These are phyloP conservation scores for Leishmania arabica DNA, from an alignment of 208 protist genomes.

Conservation along the genomic window DNA sequence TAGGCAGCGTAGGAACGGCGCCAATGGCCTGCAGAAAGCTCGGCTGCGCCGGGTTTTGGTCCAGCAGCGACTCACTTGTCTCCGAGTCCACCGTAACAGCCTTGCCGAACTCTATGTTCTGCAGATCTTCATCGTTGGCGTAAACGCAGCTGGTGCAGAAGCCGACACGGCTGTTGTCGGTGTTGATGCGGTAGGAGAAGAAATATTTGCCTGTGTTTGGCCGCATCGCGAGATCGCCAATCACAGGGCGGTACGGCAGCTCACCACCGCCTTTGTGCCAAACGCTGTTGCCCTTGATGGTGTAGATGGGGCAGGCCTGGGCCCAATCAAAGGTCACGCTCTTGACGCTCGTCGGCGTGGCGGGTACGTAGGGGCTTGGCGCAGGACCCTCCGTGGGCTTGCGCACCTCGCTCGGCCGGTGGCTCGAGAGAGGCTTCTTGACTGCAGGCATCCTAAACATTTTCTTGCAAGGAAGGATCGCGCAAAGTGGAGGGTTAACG, in stretches of 20 bases:
- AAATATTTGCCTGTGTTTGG: conserved; percentile 79
- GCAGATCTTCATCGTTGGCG: conserved; percentile 37
- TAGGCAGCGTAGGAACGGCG: conserved; percentile 22
- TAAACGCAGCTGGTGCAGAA: conserved; percentile 62
- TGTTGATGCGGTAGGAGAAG: conserved; percentile 81
- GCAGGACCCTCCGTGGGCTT: background rate
- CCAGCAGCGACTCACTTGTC: conserved; percentile 11
- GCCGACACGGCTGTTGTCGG: conserved; percentile 72
- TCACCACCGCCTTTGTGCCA: conserved; percentile 62
- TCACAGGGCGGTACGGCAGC: conserved; percentile 62
- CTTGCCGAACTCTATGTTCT: conserved; percentile 39
- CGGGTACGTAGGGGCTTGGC: conserved; percentile 40
- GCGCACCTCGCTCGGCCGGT: background rate
- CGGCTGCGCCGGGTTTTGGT: conserved; percentile 14
- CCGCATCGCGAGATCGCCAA: conserved; percentile 55
- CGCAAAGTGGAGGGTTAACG: background rate
- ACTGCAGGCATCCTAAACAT: conserved; percentile 6
- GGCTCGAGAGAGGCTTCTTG: background rate
- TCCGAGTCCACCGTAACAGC: background rate
- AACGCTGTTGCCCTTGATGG: conserved; percentile 41
- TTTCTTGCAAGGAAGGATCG: background rate
- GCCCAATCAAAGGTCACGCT: conserved; percentile 69
- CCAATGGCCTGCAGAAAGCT: conserved; percentile 51
- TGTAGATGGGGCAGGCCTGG: conserved; percentile 56
- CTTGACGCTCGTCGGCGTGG: conserved; percentile 30